A percentile compares a stretch with the other conserved stretches of the same genome.
Conservation (phyloP, 2,329 filamentous ascomycete species). For the Arthrocladium fulminans region DNA sequence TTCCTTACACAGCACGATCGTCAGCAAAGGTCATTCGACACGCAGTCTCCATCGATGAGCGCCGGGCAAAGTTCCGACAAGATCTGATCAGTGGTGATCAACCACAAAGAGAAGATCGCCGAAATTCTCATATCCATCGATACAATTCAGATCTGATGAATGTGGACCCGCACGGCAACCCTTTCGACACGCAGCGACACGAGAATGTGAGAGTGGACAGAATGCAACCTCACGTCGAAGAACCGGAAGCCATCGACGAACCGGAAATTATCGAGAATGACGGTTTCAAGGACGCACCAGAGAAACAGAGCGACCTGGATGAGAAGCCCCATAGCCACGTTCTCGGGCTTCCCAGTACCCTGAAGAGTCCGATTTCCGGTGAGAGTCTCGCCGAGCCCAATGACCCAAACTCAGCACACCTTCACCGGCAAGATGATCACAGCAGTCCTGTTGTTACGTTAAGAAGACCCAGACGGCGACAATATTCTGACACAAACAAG, state of each 20-base stretch:
- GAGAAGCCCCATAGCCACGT: slow-evolving; percentile 1
- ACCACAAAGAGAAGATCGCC: slow-evolving; percentile 6
- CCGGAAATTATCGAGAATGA: neutral
- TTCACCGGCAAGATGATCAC: neutral
- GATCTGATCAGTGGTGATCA: slow-evolving; percentile 43
- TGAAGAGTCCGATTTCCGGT: slow-evolving; percentile 6
- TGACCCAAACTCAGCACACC: slow-evolving; percentile 11
- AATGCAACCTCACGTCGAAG: neutral
- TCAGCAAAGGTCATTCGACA: slow-evolving; percentile 49
- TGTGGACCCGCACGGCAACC: slow-evolving; percentile 3
- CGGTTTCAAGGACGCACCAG: neutral
- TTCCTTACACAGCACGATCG: slow-evolving; percentile 51
- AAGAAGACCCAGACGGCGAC: slow-evolving; percentile 17
- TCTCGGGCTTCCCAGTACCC: neutral
- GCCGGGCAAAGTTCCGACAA: slow-evolving; percentile 50
- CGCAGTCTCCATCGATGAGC: slow-evolving; percentile 50
- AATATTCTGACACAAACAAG: slow-evolving; percentile 25
- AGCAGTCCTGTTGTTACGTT: neutral
- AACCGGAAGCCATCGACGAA: neutral
- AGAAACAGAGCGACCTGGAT: slow-evolving; percentile 3
- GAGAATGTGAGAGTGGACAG: neutral
- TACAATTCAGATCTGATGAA: slow-evolving; percentile 11
- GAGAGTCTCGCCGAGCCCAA: slow-evolving; percentile 13
- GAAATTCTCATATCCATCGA: slow-evolving; percentile 4
- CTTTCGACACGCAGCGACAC: neutral